Evolutionary conservation across 345 rosid genomes (phyloP), one percentile per base, ranked within the genome.

Genomic region (Sonneratia caseolaris): DNA sequence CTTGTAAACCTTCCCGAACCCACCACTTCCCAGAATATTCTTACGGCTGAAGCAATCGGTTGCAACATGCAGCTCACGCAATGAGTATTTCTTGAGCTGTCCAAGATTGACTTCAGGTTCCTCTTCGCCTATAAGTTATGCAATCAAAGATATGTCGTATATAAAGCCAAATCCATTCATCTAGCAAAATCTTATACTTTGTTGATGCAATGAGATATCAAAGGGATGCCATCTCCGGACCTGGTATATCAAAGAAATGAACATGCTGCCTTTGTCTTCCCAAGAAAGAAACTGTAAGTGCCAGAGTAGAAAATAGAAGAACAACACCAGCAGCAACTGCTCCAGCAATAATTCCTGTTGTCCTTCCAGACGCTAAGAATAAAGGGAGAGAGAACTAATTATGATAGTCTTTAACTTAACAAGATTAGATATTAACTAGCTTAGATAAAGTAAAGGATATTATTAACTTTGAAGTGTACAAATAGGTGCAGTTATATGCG

Each of bases 241-340:
- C 70, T 43, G 53, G 70, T 38, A 68, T 68, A 68, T 68, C 70
- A 37, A 68, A 68, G 70, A 68, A 68, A 43, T 14, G 55, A 42
- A 22, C 37, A 13, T 21, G 55, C 16, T 5, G 7, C 7, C 19
- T 35, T 13, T 9, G 3, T 43, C 37, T 43, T 68, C 70, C 1
- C 37, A 27, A 43, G 32, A 68, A 38, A 8, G 15, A 12, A 68
- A 68, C 3, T 18, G 24, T 11, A 40, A 68, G 32, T 38, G 37
- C 37, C 14, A 49, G 56, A 48, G 84, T 91, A 66, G 96, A 97
- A 81, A 95, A 90, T 68, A 95, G 78, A 79, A 95, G 81, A 51
- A 93, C 96, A 75, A 96, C 92, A 68, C 97, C 97, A 61, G 93
- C 97, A 73, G 96, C 97, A 68, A 95, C 99, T 68, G 96, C 99